These are phyloP conservation scores for Leishmania tropica DNA, from an alignment of 208 protist species.

Conservation along the genomic window DNA sequence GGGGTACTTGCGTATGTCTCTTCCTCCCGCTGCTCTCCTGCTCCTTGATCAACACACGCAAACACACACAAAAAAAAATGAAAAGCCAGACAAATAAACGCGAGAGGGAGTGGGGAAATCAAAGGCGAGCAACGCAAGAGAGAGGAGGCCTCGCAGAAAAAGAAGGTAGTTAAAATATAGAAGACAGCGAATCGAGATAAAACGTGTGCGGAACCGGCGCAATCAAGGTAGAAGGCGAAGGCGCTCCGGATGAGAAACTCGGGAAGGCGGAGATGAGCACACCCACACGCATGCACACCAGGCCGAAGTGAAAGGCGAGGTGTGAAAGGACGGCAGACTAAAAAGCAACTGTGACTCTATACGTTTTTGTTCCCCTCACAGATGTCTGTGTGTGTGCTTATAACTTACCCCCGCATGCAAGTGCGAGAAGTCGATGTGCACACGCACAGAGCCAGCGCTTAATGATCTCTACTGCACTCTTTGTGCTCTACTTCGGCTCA, in stretches of 20 bases:
- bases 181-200: neutral
- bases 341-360: neutral
- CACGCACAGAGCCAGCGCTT: neutral
- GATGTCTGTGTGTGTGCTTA: neutral
- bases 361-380: neutral
- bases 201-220: neutral
- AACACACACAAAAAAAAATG: neutral
- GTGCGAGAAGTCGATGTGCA: neutral
- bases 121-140: neutral
- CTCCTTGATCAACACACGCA: neutral
- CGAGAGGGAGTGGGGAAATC: neutral
- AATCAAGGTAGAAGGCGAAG: neutral
- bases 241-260: neutral
- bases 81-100: neutral
- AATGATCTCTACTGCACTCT: neutral
- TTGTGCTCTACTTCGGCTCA: neutral
- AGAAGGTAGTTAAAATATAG: neutral
- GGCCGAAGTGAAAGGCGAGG: neutral
- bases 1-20: neutral
- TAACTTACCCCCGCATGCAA: neutral
- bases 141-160: neutral
- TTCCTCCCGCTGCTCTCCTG: neutral
- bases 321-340: neutral
- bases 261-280: neutral
- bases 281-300: neutral